phyloP scores from a whole-genome alignment of 2,329 filamentous ascomycete genomes.

The Aotearoamyces nothofagi region DNA sequence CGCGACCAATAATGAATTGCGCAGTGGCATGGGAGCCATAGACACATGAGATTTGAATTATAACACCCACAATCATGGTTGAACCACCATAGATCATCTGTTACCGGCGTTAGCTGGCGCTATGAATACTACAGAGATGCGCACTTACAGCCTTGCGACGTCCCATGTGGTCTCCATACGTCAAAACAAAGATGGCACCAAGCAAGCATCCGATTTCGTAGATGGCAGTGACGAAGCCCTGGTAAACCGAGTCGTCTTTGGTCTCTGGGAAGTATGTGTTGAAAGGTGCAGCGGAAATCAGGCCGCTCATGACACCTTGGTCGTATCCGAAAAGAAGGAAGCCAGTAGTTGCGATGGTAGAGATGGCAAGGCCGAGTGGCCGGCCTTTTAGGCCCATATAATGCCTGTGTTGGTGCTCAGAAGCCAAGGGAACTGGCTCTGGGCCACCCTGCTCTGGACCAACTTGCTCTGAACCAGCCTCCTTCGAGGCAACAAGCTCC shows the following conservation, averaged over 20 bases:
- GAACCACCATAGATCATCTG: conserved; percentile 37
- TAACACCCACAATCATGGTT: conserved; percentile 43
- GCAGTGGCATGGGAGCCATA: conserved; percentile 23
- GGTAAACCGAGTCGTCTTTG: conserved; percentile 27
- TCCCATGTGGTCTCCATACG: conserved; percentile 38
- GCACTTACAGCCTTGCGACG: conserved; percentile 36
- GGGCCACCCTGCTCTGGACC: too few relatives aligned
- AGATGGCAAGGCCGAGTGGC: conserved; percentile 52
- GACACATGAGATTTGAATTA: conserved; percentile 24
- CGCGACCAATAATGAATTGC: conserved; percentile 39
- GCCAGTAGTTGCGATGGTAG: conserved; percentile 56
- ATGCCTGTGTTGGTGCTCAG: too few relatives aligned
- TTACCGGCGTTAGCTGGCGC: too few relatives aligned
- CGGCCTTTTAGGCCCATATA: conserved; percentile 54
- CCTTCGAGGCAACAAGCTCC: too few relatives aligned
- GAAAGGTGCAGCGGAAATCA: conserved; percentile 53
- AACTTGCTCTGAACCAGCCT: too few relatives aligned
- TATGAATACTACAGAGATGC: too few relatives aligned
- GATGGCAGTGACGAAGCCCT: conserved; percentile 37
- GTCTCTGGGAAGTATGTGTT: conserved; percentile 67
- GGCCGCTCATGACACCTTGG: conserved; percentile 73
- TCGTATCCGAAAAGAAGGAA: conserved; percentile 85
- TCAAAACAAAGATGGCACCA: conserved; percentile 30
- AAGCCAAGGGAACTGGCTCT: too few relatives aligned
- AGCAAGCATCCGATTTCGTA: conserved; percentile 40